phyloP scores from a whole-genome alignment of 495 filamentous ascomycete genomes.

The Neurospora sp. region DNA sequence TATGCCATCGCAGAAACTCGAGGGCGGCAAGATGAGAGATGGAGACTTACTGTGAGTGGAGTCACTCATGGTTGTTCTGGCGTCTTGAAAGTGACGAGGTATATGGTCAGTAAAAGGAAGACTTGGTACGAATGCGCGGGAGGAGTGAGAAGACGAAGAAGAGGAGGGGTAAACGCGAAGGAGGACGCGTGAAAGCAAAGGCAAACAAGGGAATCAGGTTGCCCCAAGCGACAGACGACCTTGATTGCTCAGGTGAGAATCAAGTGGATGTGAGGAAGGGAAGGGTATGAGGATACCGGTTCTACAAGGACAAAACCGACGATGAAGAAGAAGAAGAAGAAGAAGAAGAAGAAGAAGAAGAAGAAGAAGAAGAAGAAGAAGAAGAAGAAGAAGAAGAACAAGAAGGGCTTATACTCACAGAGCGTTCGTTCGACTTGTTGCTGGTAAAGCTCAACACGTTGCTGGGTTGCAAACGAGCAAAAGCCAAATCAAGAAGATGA shows the following conservation, averaged over 20 bases:
- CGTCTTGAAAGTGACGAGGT: not conserved
- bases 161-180: not conserved
- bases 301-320: not conserved
- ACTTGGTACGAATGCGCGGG: no score
- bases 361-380: not conserved
- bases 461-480: not conserved
- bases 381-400: not conserved
- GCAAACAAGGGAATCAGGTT: not conserved
- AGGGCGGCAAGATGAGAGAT: no score
- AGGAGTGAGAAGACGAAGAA: not conserved
- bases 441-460: not conserved
- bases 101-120: not conserved
- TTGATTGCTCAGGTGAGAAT: not conserved
- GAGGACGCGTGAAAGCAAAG: not conserved
- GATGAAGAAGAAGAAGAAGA: not conserved
- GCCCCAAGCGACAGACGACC: not conserved
- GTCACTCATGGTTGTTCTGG: not conserved
- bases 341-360: not conserved
- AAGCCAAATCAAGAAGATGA: not conserved
- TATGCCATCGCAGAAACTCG: no score
- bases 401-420: not conserved
- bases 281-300: not conserved
- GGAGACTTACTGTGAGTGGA: not conserved
- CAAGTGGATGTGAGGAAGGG: not conserved
- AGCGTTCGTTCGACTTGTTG: not conserved